Base-by-base conservation (phyloP, 495 filamentous ascomycete genomes). In the Lophiotrema nucula region DNA sequence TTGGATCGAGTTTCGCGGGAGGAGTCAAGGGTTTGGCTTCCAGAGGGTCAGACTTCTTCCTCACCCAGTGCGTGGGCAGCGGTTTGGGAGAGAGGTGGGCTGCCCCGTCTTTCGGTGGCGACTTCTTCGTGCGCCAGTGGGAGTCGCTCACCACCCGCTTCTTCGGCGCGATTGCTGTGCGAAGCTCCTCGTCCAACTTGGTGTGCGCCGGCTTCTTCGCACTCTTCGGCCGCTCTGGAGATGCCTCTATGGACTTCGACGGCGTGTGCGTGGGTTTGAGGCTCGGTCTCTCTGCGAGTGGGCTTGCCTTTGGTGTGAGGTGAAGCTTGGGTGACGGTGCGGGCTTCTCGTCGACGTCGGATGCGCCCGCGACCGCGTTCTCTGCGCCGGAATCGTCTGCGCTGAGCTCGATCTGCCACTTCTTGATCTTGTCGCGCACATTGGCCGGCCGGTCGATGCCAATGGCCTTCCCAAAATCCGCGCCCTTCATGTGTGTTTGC, bases 91-190 rank as follows among this genome's bases (percentile, higher is more conserved):
- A 50, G 10, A 56, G 42, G 25, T 47, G 47, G 21, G 28, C 23
- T 2, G 48, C 44, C 16, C 24, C 60, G 8, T 64, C 56, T n/a
- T 58, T 53, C 4, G 59, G 59, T n/a, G 45, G 54, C 11, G 59
- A 60, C 52, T 53, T 70, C 19, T 54, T 61, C 53, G 55, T 71
- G n/a, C 68, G 60, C 73, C 73, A 76, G 55, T 73, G 71, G 23
- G 65, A 72, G 54, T 76, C 73, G 63, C 72, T 74, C 11, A 76
- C 61, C n/a, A 76, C 68, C 12, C 73, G 67, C 63, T 76, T 76
- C 65, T 71, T 72, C 24, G 73, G 72, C 24, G 71, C 67, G n/a
- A 42, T 69, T 18, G 69, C 72, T 35, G 53, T 49, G 22, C 60
- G 68, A 23, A 73, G 47, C 2, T 75, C 71, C 11, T 65, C 60